Conservation (phyloP, 306 rosid genomes). For the Sicyos edulis region DNA sequence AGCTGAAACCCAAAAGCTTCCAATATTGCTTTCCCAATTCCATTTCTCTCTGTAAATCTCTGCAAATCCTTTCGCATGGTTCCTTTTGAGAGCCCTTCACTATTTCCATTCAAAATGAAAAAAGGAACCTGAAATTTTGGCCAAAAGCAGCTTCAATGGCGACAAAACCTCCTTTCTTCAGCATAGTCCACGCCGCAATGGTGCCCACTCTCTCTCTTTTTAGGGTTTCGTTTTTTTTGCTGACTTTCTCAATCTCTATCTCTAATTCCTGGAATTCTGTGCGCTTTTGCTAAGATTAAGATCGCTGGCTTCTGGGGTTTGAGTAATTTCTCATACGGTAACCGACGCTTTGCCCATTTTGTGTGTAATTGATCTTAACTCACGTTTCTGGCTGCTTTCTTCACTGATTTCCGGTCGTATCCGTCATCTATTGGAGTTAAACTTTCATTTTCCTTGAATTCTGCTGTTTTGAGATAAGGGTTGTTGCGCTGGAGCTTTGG, state of each 20-base stretch:
- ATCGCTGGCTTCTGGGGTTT: not conserved
- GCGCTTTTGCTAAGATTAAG: not conserved
- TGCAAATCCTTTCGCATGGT: not conserved
- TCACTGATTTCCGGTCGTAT: not conserved
- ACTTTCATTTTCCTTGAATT: not conserved
- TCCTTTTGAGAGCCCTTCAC: not conserved
- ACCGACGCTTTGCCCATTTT: not conserved
- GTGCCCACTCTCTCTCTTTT: not conserved
- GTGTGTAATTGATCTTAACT: not conserved
- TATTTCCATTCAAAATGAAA: not conserved
- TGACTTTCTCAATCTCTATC: slow-evolving; percentile 3
- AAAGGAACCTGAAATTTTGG: not conserved
- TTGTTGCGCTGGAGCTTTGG: slow-evolving; percentile 11
- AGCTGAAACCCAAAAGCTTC: too few species aligned
- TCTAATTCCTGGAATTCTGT: slow-evolving; percentile 14
- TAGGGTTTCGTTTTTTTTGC: not conserved
- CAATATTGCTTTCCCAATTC: too few species aligned
- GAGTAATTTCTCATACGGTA: not conserved
- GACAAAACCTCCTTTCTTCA: not conserved
- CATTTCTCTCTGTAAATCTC: not conserved
- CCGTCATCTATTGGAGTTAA: slow-evolving; percentile 10
- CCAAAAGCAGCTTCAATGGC: not conserved
- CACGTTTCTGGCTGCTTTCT: slow-evolving; percentile 8
- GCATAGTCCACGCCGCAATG: slow-evolving; percentile 11
- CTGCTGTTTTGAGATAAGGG: not conserved